A percentile compares a stretch with the other conserved stretches of the same genome.
Conservation (phyloP, 495 filamentous ascomycete species). For the Aspergillus avenaceus region DNA sequence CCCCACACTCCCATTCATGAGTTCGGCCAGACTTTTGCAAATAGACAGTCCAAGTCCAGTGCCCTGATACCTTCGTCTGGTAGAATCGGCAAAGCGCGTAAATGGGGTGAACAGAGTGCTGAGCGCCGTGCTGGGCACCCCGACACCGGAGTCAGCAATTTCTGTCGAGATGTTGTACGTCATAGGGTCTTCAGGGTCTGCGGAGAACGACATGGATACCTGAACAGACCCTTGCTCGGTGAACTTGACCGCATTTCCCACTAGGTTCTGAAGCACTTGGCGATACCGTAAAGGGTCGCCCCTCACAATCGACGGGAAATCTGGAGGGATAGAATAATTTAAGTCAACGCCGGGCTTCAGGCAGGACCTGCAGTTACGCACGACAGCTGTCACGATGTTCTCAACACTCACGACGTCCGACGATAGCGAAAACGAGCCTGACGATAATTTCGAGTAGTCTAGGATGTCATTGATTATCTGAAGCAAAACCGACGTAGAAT, state of each 20-base stretch:
- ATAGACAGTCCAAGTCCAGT: constrained; percentile 81
- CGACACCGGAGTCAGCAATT: constrained; percentile 80
- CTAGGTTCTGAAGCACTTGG: constrained; percentile 79
- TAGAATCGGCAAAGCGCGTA: constrained; percentile 77
- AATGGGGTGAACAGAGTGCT: constrained; percentile 80
- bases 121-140: constrained; percentile 70
- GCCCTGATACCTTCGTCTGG: constrained; percentile 70
- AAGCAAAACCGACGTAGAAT: constrained; percentile 76
- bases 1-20: constrained; percentile 76
- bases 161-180: constrained; percentile 44
- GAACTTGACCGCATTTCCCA: constrained; percentile 90
- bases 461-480: constrained; percentile 89
- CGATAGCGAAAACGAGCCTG: constrained; percentile 74
- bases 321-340: constrained; percentile 43
- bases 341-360: constrained; percentile 57
- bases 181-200: constrained; percentile 33
- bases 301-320: constrained; percentile 33
- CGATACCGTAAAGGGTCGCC: constrained; percentile 77
- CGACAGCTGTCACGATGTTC: constrained; percentile 49
- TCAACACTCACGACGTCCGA: constrained; percentile 67
- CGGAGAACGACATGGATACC: constrained; percentile 48
- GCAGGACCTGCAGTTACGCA: constrained; percentile 49
- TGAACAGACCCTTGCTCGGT: constrained; percentile 68
- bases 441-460: constrained; percentile 85
- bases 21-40: constrained; percentile 71